Conservation (phyloP, 768 basidiomycete species). For the Leccinum aurantiacum region DNA sequence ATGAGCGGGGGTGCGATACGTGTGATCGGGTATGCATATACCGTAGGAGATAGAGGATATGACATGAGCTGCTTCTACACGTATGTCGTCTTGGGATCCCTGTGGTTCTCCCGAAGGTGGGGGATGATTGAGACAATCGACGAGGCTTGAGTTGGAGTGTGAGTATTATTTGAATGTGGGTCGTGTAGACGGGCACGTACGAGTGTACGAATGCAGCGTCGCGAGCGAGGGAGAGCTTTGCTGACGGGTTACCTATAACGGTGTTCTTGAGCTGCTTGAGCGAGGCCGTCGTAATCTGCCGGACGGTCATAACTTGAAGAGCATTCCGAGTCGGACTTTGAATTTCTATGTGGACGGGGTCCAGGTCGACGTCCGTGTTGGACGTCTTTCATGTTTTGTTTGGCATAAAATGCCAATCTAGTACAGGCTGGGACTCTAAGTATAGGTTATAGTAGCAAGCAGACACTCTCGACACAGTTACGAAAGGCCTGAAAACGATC, state of each 20-base stretch:
- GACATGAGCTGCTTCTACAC: constrained; percentile 74
- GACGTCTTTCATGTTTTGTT: too few relatives aligned
- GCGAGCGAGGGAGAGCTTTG: constrained; percentile 57
- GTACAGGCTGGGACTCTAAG: too few relatives aligned
- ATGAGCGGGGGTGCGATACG: not conserved
- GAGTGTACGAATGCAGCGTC: constrained; percentile 56
- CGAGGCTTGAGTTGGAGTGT: constrained; percentile 44
- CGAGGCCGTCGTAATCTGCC: constrained; percentile 27
- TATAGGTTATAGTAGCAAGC: too few relatives aligned
- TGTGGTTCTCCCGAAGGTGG: constrained; percentile 33
- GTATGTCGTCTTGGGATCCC: constrained; percentile 48
- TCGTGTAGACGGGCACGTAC: constrained; percentile 36
- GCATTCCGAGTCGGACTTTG: too few relatives aligned
- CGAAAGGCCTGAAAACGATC: too few relatives aligned
- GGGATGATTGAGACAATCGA: constrained; percentile 55
- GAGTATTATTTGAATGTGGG: not conserved
- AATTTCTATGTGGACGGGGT: too few relatives aligned
- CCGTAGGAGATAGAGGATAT: constrained; percentile 74
- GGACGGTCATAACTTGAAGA: constrained; percentile 27
- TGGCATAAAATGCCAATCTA: too few relatives aligned
- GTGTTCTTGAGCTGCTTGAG: constrained; percentile 73
- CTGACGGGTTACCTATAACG: constrained; percentile 78
- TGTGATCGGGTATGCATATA: constrained; percentile 17
- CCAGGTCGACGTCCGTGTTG: too few relatives aligned
- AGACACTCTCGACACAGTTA: too few relatives aligned